Percentiles rank a stretch among this genome's conserved stretches.
Conservation (phyloP, 2,329 filamentous ascomycete genomes). For the Hypoxylon sp. region DNA sequence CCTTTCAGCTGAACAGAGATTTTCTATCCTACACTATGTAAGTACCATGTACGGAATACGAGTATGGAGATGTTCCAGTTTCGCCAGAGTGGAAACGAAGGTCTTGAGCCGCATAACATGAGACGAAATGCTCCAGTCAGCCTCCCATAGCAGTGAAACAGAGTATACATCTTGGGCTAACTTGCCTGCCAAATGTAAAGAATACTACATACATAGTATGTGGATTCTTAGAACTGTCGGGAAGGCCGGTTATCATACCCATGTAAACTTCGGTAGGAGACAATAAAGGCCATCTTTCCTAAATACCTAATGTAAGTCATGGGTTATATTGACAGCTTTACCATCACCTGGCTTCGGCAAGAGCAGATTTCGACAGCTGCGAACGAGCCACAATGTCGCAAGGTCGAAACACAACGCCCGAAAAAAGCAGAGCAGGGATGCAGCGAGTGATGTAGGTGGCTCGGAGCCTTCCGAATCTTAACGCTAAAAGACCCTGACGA, state of each 20-base stretch:
- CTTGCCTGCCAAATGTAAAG: slow-evolving; percentile 6
- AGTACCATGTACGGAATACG: background rate
- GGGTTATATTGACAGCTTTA: background rate
- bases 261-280: background rate
- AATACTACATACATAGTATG: slow-evolving; percentile 1
- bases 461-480: slow-evolving; percentile 21
- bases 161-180: background rate
- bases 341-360: background rate
- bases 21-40: background rate
- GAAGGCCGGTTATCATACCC: slow-evolving; percentile 14
- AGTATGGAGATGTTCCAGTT: slow-evolving; percentile 7
- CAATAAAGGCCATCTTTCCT: background rate
- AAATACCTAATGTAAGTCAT: too few species aligned
- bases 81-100: slow-evolving; percentile 16
- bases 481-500: slow-evolving; percentile 8
- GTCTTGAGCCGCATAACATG: slow-evolving; percentile 14
- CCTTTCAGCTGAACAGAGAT: slow-evolving; percentile 4
- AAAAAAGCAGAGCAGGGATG: slow-evolving; percentile 6
- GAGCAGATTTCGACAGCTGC: background rate
- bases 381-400: background rate
- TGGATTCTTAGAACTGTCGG: slow-evolving; percentile 15
- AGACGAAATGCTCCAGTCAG: slow-evolving; percentile 5
- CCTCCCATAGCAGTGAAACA: background rate
- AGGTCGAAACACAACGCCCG: too few species aligned
- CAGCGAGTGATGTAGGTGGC: background rate